Conservation (phyloP, 176 grass and related monocot species). For the Oropetium thomaeum region DNA sequence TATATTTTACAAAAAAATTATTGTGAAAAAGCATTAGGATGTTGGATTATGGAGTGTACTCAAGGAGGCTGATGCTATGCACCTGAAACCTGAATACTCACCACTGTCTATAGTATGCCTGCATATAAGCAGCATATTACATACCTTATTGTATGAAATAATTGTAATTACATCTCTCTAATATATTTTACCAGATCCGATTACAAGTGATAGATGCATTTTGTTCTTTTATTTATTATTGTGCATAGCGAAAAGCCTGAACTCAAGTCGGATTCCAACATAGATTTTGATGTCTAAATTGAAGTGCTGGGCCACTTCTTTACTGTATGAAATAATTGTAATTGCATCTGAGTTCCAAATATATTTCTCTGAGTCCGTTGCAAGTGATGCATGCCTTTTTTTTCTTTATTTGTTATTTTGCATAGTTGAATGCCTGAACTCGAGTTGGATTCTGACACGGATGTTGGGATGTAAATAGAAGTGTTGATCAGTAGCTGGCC, state of each 20-base stretch:
- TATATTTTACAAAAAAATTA: background rate
- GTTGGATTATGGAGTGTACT: background rate
- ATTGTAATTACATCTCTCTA: background rate
- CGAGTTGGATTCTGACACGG: background rate
- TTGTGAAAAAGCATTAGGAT: background rate
- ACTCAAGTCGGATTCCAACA: no score
- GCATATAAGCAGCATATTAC: background rate
- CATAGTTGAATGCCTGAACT: background rate
- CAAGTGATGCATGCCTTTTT: background rate
- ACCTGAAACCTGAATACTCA: background rate
- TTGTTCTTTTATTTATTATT: no score
- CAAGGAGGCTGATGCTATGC: background rate
- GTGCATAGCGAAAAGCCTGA: no score
- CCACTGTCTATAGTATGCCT: background rate
- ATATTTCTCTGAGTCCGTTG: background rate
- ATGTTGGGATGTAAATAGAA: background rate
- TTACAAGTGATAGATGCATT: no score
- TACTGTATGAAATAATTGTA: background rate
- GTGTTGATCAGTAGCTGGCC: background rate
- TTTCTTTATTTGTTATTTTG: background rate
- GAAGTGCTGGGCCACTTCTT: no score
- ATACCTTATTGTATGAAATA: background rate
- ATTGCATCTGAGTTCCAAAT: background rate
- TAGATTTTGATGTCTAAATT: no score
- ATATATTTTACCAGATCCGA: no score